Evolutionary conservation across 179 eudicot species (phyloP), one percentile per base, ranked within the genome.

Genomic region (Spergularia azorica): DNA sequence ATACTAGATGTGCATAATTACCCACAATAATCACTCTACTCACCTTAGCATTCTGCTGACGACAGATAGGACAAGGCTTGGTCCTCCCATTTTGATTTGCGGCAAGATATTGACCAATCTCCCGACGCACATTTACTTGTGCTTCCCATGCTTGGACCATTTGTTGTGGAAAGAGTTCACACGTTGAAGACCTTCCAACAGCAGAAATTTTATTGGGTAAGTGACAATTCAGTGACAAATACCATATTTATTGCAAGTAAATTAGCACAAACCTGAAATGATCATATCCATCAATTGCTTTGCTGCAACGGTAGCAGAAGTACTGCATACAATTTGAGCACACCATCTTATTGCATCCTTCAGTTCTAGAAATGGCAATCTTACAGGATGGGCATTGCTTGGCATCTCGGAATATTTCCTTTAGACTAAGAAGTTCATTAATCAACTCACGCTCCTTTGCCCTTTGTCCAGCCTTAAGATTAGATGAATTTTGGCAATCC

Each of bases 271-370:
- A 92, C 98, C 94, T 86, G 91, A 88, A 95, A 84, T 95, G 99
- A 21, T 93, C 97, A 67, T 95, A 93, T 78, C 97, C 97, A 62
- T 74, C 81, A 36, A 95, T 93, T 70, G 83, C 87, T 88, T 89
- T 51, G 70, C 84, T 90, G 79, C 99, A 95, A 46, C 86, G 87
- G 76, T 93, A 95, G 82, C 99, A 95, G 79, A 95, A 95, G 77
- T 83, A 91, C 59, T 70, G 66, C 62, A 92, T 95, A 81, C 97
- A 95, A 61, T 90, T 86, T 1, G 82, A 20, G 71, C 99, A 93
- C 43, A 84, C 89, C 92, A 95, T 95, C 82, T 95, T 91, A 78
- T 95, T 95, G 88, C 99, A 95, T 52, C 99, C 99, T 72, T 89
- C 97, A 61, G 84, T 90, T 82, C 88, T 84, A 32, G 97, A 93